Conservation (phyloP, 2,329 filamentous ascomycete genomes). For the Monilinia aucupariae region DNA sequence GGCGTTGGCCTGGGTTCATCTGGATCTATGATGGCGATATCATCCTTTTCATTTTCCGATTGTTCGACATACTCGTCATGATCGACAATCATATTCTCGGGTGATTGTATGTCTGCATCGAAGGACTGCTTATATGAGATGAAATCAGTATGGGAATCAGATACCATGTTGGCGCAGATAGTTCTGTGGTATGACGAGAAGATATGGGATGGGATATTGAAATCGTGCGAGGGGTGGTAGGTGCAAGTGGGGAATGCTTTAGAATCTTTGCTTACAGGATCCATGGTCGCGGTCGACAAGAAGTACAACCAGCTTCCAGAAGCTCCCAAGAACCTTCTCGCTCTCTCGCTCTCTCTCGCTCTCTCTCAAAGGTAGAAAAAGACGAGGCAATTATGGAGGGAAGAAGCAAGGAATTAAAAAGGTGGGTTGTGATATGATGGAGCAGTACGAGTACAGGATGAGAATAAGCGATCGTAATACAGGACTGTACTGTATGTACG, state of each 20-base stretch:
- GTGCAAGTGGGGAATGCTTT: conserved; percentile 8
- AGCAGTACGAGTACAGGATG: not conserved
- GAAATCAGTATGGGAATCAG: conserved; percentile 1
- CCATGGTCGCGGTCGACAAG: conserved; percentile 15
- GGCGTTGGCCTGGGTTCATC: conserved; percentile 30
- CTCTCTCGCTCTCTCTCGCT: too few relatives aligned
- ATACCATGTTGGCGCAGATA: conserved; percentile 3
- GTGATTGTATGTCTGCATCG: conserved; percentile 30
- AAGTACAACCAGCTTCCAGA: conserved; percentile 8
- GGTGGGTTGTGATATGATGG: too few relatives aligned
- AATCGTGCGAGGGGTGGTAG: conserved; percentile 5
- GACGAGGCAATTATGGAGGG: not conserved
- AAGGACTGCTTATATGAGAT: conserved; percentile 24
- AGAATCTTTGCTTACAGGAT: conserved; percentile 21
- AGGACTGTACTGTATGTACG: not conserved
- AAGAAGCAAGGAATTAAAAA: too few relatives aligned
- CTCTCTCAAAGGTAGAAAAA: not conserved
- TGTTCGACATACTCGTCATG: conserved; percentile 31
- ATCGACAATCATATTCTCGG: conserved; percentile 35
- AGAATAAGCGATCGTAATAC: not conserved
- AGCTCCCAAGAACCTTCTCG: not conserved
- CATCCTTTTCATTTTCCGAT: conserved; percentile 36
- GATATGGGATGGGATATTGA: not conserved
- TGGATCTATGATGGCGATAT: conserved; percentile 39
- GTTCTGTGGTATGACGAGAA: not conserved